These are phyloP conservation scores for Xerocomellus chrysenteron DNA, from an alignment of 768 basidiomycete genomes.

Conservation along the genomic window DNA sequence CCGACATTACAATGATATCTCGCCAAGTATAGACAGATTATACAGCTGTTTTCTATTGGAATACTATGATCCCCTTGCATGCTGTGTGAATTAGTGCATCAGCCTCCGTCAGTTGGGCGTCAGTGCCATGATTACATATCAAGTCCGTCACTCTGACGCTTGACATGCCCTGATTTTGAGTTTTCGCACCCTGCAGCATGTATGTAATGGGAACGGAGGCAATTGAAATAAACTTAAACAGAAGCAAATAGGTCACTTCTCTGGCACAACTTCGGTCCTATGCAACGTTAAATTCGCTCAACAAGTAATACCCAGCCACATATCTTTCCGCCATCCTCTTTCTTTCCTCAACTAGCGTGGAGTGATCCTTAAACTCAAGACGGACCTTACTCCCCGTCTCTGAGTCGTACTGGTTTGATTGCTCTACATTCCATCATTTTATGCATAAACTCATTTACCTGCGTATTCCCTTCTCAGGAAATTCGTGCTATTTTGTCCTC, in stretches of 20 bases:
- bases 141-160: neutral
- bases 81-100: neutral
- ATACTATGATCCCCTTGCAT: slow-evolving; percentile 1
- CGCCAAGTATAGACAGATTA: slow-evolving; percentile 26
- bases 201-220: slow-evolving; percentile 12
- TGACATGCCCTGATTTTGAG: neutral
- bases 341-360: neutral
- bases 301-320: too few relatives aligned
- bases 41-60: slow-evolving; percentile 17
- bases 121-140: neutral
- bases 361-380: neutral
- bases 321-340: neutral
- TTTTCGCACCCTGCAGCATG: neutral
- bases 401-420: neutral
- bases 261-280: neutral
- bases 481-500: slow-evolving; percentile 9
- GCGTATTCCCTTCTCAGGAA: slow-evolving; percentile 13
- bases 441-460: slow-evolving; percentile 5
- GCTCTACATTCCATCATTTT: slow-evolving; percentile 3
- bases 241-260: slow-evolving; percentile 18
- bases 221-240: slow-evolving; percentile 27
- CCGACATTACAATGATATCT: slow-evolving; percentile 31
- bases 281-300: neutral
- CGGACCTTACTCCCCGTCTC: slow-evolving; percentile 3
- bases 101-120: too few relatives aligned